phyloP scores from a whole-genome alignment of 208 protist genomes.

The Angomonas ambiguus region DNA sequence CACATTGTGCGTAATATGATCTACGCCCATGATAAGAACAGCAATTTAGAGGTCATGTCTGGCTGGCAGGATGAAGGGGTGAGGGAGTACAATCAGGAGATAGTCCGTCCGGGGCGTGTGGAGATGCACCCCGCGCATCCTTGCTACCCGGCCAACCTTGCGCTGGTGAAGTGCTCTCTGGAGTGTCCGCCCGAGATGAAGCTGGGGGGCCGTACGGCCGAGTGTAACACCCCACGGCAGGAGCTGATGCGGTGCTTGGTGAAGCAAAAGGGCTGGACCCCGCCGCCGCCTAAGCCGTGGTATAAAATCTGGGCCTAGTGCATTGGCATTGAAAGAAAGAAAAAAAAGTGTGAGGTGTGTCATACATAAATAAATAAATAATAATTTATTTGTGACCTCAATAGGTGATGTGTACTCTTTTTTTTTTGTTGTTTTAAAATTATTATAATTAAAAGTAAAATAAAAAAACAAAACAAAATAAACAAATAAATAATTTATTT shows the following conservation, averaged over 20 bases:
- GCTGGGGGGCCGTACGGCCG: constrained; percentile 57
- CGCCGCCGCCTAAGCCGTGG: constrained; percentile 21
- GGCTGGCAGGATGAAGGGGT: constrained; percentile 67
- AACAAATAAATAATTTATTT: constrained; percentile 1
- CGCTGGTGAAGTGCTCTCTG: constrained; percentile 51
- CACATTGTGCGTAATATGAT: constrained; percentile 84
- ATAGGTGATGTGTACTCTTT: no score
- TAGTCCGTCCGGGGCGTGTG: constrained; percentile 38
- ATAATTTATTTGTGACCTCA: no score
- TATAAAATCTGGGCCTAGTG: constrained; percentile 39
- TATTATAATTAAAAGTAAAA: neutral
- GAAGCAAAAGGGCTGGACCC: constrained; percentile 62
- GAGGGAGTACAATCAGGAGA: constrained; percentile 66
- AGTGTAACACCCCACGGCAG: constrained; percentile 58
- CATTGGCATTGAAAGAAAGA: neutral
- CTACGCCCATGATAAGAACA: constrained; percentile 43
- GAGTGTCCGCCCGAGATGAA: constrained; percentile 67
- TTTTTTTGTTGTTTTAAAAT: neutral
- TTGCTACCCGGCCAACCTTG: constrained; percentile 40
- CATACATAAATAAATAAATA: no score
- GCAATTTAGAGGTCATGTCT: constrained; percentile 62
- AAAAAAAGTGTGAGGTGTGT: no score
- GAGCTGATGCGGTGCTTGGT: constrained; percentile 62
- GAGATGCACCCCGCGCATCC: constrained; percentile 46
- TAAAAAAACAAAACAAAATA: constrained; percentile 2